Percentiles rank a stretch among this genome's conserved stretches.
phyloP scores from a whole-genome alignment of 2,329 filamentous ascomycete species.

The Stachybotrys chartarum region DNA sequence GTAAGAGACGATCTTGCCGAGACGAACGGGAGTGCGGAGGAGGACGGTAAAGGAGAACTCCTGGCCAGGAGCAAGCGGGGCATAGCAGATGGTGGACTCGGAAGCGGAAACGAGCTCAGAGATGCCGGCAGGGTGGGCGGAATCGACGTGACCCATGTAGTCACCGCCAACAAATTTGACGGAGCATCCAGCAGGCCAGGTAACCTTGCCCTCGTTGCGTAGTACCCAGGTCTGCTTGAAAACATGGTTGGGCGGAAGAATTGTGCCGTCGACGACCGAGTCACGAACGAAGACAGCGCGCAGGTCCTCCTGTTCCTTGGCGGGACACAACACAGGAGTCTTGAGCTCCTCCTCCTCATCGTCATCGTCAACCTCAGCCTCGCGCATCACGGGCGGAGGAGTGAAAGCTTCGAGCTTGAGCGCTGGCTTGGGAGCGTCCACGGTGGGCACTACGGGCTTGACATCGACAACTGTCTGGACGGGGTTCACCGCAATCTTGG shows the following conservation, averaged over 20 bases:
- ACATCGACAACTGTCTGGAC: slow-evolving; percentile 70
- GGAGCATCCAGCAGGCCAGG: slow-evolving; percentile 85
- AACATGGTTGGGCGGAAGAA: slow-evolving; percentile 59
- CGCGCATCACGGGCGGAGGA: neutral
- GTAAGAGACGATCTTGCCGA: slow-evolving; percentile 84
- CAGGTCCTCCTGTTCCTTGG: slow-evolving; percentile 24
- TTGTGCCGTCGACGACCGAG: slow-evolving; percentile 69
- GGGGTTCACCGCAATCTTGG: slow-evolving; percentile 36
- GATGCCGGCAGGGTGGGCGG: slow-evolving; percentile 69
- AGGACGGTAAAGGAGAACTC: slow-evolving; percentile 75
- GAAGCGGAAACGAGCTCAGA: slow-evolving; percentile 70
- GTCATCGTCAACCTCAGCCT: slow-evolving; percentile 10
- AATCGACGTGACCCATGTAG: slow-evolving; percentile 90
- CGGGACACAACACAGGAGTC: neutral
- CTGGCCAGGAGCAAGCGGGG: slow-evolving; percentile 64
- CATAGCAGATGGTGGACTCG: slow-evolving; percentile 71
- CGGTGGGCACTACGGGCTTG: slow-evolving; percentile 49
- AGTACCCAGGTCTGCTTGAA: slow-evolving; percentile 92
- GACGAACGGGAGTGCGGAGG: slow-evolving; percentile 70
- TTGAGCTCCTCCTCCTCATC: slow-evolving; percentile 6
- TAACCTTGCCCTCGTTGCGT: slow-evolving; percentile 68
- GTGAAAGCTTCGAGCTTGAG: slow-evolving; percentile 15
- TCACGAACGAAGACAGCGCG: slow-evolving; percentile 67
- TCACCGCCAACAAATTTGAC: slow-evolving; percentile 91
- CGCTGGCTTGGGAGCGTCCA: slow-evolving; percentile 3